phyloP scores from a whole-genome alignment of 306 rosid species.

The Quercus mongolica region DNA sequence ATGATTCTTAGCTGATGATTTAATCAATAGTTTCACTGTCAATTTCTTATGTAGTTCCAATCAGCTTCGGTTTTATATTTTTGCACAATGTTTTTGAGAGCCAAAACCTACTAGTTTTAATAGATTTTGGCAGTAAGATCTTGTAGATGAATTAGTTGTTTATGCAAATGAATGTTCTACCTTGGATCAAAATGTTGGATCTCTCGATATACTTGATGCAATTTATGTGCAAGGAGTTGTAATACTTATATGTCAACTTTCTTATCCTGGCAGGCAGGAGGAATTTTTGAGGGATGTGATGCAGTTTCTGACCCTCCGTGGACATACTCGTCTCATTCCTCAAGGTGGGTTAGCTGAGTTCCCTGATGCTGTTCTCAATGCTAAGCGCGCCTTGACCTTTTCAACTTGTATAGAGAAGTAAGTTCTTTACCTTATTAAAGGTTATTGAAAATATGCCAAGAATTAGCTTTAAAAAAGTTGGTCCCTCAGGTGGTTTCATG shows the following conservation, averaged over 20 bases:
- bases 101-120: no score
- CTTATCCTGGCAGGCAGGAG: not conserved
- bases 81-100: no score
- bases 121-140: no score
- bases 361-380: conserved; percentile 97
- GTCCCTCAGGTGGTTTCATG: conserved; percentile 81
- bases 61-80: no score
- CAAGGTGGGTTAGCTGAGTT: conserved; percentile 85
- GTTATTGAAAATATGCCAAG: not conserved
- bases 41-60: no score
- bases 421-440: conserved; percentile 2
- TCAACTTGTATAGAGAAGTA: conserved; percentile 96
- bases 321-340: conserved; percentile 85
- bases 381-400: conserved; percentile 91
- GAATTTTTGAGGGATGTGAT: conserved; percentile 81
- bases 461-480: conserved; percentile 21
- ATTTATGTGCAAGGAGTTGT: not conserved
- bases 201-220: not conserved
- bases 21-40: no score
- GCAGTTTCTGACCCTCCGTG: conserved; percentile 78
- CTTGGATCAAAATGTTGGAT: no score
- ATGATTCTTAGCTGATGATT: no score
- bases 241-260: not conserved
- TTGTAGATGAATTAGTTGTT: no score
- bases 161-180: no score